These are phyloP conservation scores for Quercus engelmannii DNA, from an alignment of 306 rosid species.

Conservation along the genomic window DNA sequence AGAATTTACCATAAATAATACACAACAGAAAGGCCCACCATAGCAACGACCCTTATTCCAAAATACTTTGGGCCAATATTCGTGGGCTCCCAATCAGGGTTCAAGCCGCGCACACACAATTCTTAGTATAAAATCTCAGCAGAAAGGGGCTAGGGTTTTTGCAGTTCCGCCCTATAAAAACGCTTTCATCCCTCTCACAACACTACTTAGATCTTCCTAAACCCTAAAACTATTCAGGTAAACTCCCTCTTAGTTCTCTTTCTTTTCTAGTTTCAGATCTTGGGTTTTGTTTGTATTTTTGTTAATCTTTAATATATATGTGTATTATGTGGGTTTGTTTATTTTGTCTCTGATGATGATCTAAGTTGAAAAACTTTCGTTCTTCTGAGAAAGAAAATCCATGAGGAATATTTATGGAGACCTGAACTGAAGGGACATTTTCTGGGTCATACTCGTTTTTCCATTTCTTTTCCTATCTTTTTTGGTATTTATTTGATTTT, in stretches of 20 bases:
- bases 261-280: neutral
- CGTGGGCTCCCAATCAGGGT: neutral
- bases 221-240: neutral
- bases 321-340: neutral
- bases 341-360: slow-evolving; percentile 30
- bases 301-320: too few species aligned
- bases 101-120: neutral
- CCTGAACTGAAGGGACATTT: slow-evolving; percentile 52
- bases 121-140: neutral
- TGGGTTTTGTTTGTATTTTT: neutral
- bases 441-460: neutral
- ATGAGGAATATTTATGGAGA: slow-evolving; percentile 45
- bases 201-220: slow-evolving; percentile 2
- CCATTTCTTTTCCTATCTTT: neutral
- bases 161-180: slow-evolving; percentile 19
- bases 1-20: too few species aligned
- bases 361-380: slow-evolving; percentile 36
- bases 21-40: too few species aligned
- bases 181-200: neutral
- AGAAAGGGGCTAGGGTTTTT: slow-evolving; percentile 25
- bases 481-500: neutral
- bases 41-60: neutral
- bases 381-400: slow-evolving; percentile 29
- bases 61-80: neutral
- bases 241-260: neutral